Conservation (phyloP, 2,329 filamentous ascomycete genomes). For the Talaromyces sp. region DNA sequence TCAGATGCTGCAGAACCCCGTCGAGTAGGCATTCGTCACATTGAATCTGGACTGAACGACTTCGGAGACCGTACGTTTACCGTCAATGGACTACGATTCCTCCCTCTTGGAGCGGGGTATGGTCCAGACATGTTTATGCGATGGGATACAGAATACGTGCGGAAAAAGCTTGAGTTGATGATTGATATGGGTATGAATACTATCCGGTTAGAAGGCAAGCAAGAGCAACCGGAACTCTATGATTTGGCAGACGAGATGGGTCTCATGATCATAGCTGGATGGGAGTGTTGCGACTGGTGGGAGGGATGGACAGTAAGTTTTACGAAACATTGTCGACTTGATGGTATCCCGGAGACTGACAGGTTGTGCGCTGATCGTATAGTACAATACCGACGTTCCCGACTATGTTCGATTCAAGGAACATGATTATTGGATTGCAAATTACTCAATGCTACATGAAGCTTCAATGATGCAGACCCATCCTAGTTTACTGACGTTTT, state of each 20-base stretch:
- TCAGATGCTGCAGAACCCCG: constrained; percentile 34
- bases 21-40: constrained; percentile 52
- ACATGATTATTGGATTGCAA: constrained; percentile 52
- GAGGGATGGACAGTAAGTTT: constrained; percentile 50
- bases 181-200: constrained; percentile 61
- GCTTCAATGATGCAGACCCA: constrained; percentile 56
- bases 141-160: constrained; percentile 48
- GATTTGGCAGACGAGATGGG: constrained; percentile 55
- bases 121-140: constrained; percentile 58
- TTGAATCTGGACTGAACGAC: constrained; percentile 48
- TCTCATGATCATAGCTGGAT: constrained; percentile 58
- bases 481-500: constrained; percentile 54
- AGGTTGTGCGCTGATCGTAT: constrained; percentile 1
- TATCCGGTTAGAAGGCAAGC: constrained; percentile 59
- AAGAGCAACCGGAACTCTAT: constrained; percentile 59
- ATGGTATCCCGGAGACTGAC: not conserved
- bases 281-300: constrained; percentile 66
- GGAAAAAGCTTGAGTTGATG: constrained; percentile 48
- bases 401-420: constrained; percentile 46
- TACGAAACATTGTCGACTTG: not conserved
- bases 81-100: constrained; percentile 55
- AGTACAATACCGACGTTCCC: constrained; percentile 53
- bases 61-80: constrained; percentile 53
- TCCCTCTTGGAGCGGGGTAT: constrained; percentile 58
- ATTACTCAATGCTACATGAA: constrained; percentile 55